Evolutionary conservation across 805 yeast genomes (phyloP).

Genomic region (Saccharomycopsis oosterbeekiorum): DNA sequence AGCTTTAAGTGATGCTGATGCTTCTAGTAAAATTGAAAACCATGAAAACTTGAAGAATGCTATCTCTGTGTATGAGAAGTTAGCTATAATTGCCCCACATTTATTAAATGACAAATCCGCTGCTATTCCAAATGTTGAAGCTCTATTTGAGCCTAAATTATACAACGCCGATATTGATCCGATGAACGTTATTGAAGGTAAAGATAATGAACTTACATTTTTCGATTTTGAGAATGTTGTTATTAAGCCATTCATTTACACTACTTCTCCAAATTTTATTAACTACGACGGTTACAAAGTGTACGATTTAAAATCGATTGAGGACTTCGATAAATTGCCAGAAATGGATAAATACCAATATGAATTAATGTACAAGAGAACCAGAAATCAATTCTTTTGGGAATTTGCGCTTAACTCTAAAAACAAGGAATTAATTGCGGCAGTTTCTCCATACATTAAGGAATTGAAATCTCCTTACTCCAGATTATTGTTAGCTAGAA

Average conservation of each 20-base stretch:
- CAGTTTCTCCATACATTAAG: constrained; percentile 77
- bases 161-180: constrained; percentile 85
- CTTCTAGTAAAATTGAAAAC: constrained; percentile 32
- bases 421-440: constrained; percentile 58
- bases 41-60: constrained; percentile 37
- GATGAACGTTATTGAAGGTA: constrained; percentile 59
- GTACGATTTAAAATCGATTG: constrained; percentile 63
- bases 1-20: constrained; percentile 44
- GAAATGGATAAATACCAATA: constrained; percentile 73
- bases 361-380: constrained; percentile 77
- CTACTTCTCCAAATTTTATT: constrained; percentile 72
- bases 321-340: constrained; percentile 54
- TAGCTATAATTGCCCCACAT: constrained; percentile 43
- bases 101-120: constrained; percentile 41
- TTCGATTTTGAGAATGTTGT: constrained; percentile 77
- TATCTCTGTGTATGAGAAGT: constrained; percentile 51
- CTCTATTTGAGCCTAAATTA: constrained; percentile 63
- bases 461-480: constrained; percentile 54
- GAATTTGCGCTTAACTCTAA: constrained; percentile 63
- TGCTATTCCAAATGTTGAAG: constrained; percentile 51
- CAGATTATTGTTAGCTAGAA: constrained; percentile 49
- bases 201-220: constrained; percentile 37
- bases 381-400: constrained; percentile 87
- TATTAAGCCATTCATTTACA: constrained; percentile 73
- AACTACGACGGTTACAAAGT: constrained; percentile 85